Base-by-base conservation (phyloP, 108 stramenopile species). In the Asterionellopsis glacialis region DNA sequence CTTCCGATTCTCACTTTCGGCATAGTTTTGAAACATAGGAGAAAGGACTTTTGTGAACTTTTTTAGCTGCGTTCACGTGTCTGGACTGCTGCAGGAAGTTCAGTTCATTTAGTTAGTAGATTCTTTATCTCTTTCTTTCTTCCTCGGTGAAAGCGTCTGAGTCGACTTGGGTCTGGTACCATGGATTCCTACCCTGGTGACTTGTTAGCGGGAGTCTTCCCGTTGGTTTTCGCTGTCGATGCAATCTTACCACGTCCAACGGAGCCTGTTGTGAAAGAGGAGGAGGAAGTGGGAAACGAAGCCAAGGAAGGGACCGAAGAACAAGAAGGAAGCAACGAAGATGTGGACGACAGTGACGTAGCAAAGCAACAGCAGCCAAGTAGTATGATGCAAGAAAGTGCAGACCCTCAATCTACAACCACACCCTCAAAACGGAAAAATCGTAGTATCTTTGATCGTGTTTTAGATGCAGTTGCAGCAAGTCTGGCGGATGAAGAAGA, bases 191-290 rank as follows among this genome's bases (percentile, higher is more conserved):
- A 72, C 52, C 82, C 77, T 27, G 72, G 67, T 14, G 77, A 79
- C 41, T 43, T 78, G 33, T 22, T 83, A 25, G 67, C 71, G 28
- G 82, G 82, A 12, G 82, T 76, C 40, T 78, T 63, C 45, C 82
- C 82, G 0, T 50, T 83, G n/a, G 68, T 83, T 16, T 83, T 83
- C 69, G 77, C 77, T 19, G 74, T 79, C 33, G 73, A 83, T 66
- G 70, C 81, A 11, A 82, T 68, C 1, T 47, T 68, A 7, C 57
- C 23, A 26, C 15, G 18, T 9, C 25, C 57, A 45, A 48, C 28
- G 16, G 28, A 23, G 25, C 33, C 33, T 33, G 33, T 33, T 33
- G 27, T 12, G 19, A 18, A 60, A 16, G 38, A 56, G 19, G 53
- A 64, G 41, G 39, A 64, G 18, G 21, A 28, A 22, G 57, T 14